Evolutionary conservation across 441 rosid species (phyloP).

Genomic region (Pelargonium cotyledonis): DNA sequence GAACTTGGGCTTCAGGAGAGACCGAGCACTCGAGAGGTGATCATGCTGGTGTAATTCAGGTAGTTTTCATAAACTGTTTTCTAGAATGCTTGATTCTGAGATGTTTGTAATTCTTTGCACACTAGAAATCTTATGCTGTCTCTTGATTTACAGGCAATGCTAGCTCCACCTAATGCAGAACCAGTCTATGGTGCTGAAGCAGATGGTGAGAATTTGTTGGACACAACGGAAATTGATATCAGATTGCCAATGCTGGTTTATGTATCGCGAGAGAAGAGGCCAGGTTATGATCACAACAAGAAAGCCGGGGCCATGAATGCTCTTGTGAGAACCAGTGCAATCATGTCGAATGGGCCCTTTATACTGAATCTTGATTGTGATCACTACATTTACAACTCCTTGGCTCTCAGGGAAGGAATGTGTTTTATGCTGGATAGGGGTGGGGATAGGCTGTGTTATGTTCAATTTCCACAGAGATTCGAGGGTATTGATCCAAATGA

Average conservation of each 20-base stretch:
- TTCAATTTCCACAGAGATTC: slow-evolving; percentile 86
- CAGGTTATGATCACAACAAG: slow-evolving; percentile 82
- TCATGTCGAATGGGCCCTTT: slow-evolving; percentile 90
- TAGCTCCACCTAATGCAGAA: slow-evolving; percentile 69
- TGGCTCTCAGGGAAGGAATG: slow-evolving; percentile 87
- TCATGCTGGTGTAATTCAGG: slow-evolving; percentile 90
- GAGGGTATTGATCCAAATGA: slow-evolving; percentile 86
- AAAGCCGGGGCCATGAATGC: slow-evolving; percentile 95
- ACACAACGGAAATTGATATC: slow-evolving; percentile 66
- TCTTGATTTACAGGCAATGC: slow-evolving; percentile 45
- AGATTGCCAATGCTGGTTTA: slow-evolving; percentile 76
- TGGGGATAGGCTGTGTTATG: slow-evolving; percentile 70
- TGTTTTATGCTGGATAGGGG: slow-evolving; percentile 95
- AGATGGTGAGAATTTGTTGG: slow-evolving; percentile 49
- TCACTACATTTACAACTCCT: slow-evolving; percentile 73
- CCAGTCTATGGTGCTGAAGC: slow-evolving; percentile 52
- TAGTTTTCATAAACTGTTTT: slow-evolving; percentile 13
- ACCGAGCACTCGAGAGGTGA: slow-evolving; percentile 67
- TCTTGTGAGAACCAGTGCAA: slow-evolving; percentile 68
- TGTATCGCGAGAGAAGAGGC: slow-evolving; percentile 73
- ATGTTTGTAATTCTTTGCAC: slow-evolving; percentile 10
- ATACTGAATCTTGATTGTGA: slow-evolving; percentile 81
- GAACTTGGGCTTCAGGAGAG: slow-evolving; percentile 71
- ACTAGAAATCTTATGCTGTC: background rate
- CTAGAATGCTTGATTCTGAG: background rate